These are phyloP conservation scores for Amphibolis antarctica DNA, from an alignment of 106 monocot species.

Conservation along the genomic window DNA sequence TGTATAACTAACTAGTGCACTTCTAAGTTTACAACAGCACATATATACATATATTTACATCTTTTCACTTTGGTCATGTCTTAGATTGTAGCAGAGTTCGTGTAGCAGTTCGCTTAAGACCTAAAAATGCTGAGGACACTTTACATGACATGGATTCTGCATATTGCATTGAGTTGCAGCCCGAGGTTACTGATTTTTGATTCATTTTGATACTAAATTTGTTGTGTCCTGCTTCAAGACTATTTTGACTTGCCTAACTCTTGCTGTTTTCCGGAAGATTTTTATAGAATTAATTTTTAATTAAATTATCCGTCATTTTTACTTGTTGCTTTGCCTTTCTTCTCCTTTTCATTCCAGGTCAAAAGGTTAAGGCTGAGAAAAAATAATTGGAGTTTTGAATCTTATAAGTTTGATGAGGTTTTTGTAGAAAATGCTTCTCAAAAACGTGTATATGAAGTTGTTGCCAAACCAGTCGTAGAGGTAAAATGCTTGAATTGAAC, in stretches of 20 bases:
- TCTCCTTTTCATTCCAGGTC: constrained; percentile 29
- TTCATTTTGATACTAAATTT: too few species aligned
- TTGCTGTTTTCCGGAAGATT: neutral
- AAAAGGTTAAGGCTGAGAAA: constrained; percentile 60
- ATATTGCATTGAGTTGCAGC: constrained; percentile 52
- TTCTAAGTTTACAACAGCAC: too few species aligned
- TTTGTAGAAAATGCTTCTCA: constrained; percentile 68
- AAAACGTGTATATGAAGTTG: constrained; percentile 63
- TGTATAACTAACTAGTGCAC: too few species aligned
- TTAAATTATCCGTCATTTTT: neutral
- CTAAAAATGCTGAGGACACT: constrained; percentile 56
- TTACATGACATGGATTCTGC: constrained; percentile 29
- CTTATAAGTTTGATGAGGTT: constrained; percentile 72
- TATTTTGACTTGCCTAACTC: neutral
- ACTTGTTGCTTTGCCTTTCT: too few species aligned
- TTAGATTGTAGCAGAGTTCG: constrained; percentile 65
- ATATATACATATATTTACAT: too few species aligned
- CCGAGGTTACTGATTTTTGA: constrained; percentile 62
- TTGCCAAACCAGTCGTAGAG: constrained; percentile 80
- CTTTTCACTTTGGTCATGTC: too few species aligned
- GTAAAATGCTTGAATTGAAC: constrained; percentile 27
- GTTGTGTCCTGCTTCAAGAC: too few species aligned
- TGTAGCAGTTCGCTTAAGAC: constrained; percentile 63
- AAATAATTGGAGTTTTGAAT: constrained; percentile 78
- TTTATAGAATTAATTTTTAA: neutral